These are phyloP conservation scores for Tremellales sp. DNA, from an alignment of 1,284 basidiomycete species.

Conservation along the genomic window DNA sequence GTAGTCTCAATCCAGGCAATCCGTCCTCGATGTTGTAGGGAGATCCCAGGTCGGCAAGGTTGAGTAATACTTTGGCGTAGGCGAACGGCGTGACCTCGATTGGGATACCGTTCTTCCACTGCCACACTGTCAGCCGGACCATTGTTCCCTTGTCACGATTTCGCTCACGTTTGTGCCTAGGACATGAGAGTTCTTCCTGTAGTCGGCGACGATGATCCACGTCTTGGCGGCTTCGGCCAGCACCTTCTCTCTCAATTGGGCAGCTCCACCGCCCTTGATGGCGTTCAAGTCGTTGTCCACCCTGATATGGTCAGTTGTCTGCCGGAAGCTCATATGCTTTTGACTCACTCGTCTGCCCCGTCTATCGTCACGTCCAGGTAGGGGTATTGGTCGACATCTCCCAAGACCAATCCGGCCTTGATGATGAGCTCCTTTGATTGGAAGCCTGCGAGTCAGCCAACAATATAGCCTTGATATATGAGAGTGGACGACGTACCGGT, in stretches of 20 bases:
- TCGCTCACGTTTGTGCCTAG: slow-evolving; percentile 74
- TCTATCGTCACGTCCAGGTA: slow-evolving; percentile 93
- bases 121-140: slow-evolving; percentile 7
- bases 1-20: slow-evolving; percentile 59
- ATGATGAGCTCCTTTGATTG: slow-evolving; percentile 96
- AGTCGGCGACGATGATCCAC: slow-evolving; percentile 94
- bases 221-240: slow-evolving; percentile 92
- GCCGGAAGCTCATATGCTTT: background rate
- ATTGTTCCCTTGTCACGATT: background rate
- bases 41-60: slow-evolving; percentile 56
- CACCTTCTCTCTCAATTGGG: slow-evolving; percentile 95
- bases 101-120: slow-evolving; percentile 88
- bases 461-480: too few species aligned
- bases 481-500: slow-evolving; percentile 57
- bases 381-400: slow-evolving; percentile 88
- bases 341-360: slow-evolving; percentile 87
- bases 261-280: slow-evolving; percentile 97
- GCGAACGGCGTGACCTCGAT: slow-evolving; percentile 97
- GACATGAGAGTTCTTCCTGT: slow-evolving; percentile 80
- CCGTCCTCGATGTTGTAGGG: slow-evolving; percentile 23
- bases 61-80: slow-evolving; percentile 76
- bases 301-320: slow-evolving; percentile 50
- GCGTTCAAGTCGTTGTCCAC: slow-evolving; percentile 85
- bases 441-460: slow-evolving; percentile 62
- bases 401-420: slow-evolving; percentile 69